Evolutionary conservation across 2,329 filamentous ascomycete species (phyloP).

Genomic region (Talaromyces islandicus): DNA sequence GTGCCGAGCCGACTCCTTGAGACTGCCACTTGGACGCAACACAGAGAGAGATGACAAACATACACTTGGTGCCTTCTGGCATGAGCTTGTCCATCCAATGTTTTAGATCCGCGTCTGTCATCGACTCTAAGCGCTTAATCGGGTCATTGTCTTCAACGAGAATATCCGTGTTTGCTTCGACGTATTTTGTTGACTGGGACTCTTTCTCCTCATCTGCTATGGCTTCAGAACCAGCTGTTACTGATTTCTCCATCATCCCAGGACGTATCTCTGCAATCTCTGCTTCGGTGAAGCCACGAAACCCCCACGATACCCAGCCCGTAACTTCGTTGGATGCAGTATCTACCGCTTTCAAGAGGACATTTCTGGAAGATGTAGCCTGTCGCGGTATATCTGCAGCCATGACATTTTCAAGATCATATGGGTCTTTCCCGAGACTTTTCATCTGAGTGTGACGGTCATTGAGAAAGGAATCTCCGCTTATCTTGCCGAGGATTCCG

Average conservation of each 20-base stretch:
- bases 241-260: not conserved
- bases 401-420: not conserved
- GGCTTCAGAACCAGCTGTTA: not conserved
- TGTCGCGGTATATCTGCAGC: not conserved
- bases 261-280: not conserved
- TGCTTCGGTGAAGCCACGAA: not conserved
- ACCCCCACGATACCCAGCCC: not conserved
- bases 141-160: not conserved
- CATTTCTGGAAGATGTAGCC: not conserved
- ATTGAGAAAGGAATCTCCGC: conserved; percentile 1
- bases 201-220: not conserved
- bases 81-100: conserved; percentile 1
- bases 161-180: not conserved
- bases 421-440: not conserved
- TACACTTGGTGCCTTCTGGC: not conserved
- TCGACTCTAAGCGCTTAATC: not conserved
- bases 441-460: conserved; percentile 1
- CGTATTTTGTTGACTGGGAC: not conserved
- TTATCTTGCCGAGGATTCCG: not conserved
- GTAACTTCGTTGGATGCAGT: not conserved
- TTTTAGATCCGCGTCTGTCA: not conserved
- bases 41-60: conserved; percentile 1
- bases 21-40: not conserved
- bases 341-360: not conserved
- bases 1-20: conserved; percentile 1